Conservation (phyloP, 2,329 filamentous ascomycete species). For the Talaromyces sp. region DNA sequence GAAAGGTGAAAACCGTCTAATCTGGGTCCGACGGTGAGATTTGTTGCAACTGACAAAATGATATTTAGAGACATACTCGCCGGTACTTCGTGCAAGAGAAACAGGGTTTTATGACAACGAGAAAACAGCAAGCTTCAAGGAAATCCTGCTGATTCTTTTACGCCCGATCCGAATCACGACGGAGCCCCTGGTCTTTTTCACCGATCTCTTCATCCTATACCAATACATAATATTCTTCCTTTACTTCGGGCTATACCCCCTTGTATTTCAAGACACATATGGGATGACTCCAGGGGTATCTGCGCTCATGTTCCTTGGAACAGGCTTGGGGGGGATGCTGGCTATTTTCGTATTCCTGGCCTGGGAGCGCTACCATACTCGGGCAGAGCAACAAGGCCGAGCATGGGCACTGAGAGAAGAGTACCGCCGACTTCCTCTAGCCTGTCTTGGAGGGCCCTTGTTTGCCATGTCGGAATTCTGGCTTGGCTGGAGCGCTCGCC, state of each 20-base stretch:
- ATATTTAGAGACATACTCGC: not conserved
- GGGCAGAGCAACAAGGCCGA: conserved; percentile 36
- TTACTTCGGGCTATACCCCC: conserved; percentile 65
- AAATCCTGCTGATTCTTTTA: conserved; percentile 41
- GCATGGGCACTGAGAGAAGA: conserved; percentile 53
- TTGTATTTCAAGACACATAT: conserved; percentile 52
- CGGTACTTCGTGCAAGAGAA: not conserved
- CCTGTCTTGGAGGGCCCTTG: conserved; percentile 59
- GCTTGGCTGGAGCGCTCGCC: conserved; percentile 56
- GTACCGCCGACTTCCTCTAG: conserved; percentile 57
- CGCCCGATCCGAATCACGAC: conserved; percentile 65
- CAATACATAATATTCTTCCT: conserved; percentile 63
- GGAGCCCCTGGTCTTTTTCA: conserved; percentile 64
- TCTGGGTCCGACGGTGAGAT: not conserved
- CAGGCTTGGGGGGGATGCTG: conserved; percentile 56
- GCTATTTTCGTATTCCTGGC: conserved; percentile 55
- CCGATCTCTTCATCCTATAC: conserved; percentile 63
- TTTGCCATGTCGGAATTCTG: conserved; percentile 32
- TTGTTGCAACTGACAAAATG: not conserved
- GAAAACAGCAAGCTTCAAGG: not conserved
- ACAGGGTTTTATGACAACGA: not conserved
- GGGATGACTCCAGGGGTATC: conserved; percentile 17
- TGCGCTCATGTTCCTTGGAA: conserved; percentile 20
- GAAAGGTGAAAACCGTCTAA: conserved; percentile 43
- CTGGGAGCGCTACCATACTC: conserved; percentile 55